Conservation (phyloP, 768 basidiomycete species). For the Auricularia heimuer region DNA sequence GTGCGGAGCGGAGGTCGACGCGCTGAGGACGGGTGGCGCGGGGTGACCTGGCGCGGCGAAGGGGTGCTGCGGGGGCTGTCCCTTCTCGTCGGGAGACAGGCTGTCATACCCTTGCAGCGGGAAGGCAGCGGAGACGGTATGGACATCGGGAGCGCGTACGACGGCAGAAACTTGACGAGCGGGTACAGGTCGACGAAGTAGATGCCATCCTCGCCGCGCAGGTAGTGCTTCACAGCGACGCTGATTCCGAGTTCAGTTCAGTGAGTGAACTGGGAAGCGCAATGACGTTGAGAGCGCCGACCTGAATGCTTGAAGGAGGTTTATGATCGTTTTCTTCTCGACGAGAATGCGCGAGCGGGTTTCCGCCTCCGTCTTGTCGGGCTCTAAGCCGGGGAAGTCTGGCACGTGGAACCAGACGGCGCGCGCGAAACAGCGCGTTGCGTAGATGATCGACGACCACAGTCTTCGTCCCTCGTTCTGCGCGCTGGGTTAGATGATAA, state of each 20-base stretch:
- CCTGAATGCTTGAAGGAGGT: constrained; percentile 53
- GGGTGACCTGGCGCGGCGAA: neutral
- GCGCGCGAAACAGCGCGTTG: constrained; percentile 32
- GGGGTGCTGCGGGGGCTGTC: neutral
- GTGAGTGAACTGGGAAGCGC: neutral
- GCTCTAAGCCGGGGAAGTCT: constrained; percentile 13
- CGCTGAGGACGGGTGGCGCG: neutral
- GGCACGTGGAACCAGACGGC: constrained; percentile 62
- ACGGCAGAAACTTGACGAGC: constrained; percentile 63
- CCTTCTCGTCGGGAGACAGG: neutral
- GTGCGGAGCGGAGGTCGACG: neutral
- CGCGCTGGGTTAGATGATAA: constrained; percentile 5
- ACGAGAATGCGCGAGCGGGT: constrained; percentile 41
- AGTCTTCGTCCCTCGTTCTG: constrained; percentile 63
- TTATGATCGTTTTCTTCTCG: constrained; percentile 62
- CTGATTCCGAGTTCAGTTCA: constrained; percentile 2
- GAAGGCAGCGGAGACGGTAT: constrained; percentile 5
- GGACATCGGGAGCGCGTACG: constrained; percentile 18
- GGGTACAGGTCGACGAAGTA: constrained; percentile 48
- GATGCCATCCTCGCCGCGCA: constrained; percentile 41
- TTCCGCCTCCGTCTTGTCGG: constrained; percentile 15
- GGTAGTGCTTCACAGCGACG: constrained; percentile 60
- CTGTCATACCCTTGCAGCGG: neutral
- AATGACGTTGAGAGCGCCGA: neutral
- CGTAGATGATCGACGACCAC: constrained; percentile 55